Conservation (phyloP, 2,329 filamentous ascomycete genomes). For the Paradendryphiella salina region DNA sequence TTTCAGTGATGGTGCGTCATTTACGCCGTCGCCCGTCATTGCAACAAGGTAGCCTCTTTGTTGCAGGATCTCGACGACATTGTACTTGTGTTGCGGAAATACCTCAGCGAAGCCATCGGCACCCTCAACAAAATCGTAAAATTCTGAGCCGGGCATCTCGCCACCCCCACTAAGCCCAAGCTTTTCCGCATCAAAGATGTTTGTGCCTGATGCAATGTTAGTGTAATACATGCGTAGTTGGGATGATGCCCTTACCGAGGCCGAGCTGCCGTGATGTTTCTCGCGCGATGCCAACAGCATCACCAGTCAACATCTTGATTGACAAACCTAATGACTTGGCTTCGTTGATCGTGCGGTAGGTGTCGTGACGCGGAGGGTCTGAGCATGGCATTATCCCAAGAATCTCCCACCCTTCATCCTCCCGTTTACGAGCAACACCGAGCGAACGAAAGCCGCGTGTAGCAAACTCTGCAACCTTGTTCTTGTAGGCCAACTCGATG, state of each 20-base stretch:
- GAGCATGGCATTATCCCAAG: constrained; percentile 94
- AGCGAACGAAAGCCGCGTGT: constrained; percentile 93
- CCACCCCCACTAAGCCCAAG: constrained; percentile 87
- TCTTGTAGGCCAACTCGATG: constrained; percentile 83
- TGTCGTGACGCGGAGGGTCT: constrained; percentile 88
- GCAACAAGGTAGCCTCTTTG: constrained; percentile 91
- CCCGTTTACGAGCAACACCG: constrained; percentile 88
- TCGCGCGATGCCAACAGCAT: constrained; percentile 88
- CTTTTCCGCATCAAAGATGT: constrained; percentile 91
- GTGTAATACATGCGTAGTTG: background rate
- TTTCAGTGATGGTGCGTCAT: constrained; percentile 89
- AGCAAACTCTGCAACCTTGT: constrained; percentile 88
- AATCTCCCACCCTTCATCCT: constrained; percentile 81
- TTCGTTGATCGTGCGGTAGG: constrained; percentile 85
- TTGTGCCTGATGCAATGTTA: constrained; percentile 60
- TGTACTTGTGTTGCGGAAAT: constrained; percentile 94
- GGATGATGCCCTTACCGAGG: constrained; percentile 55
- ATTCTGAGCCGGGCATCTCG: constrained; percentile 90
- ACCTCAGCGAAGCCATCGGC: constrained; percentile 94
- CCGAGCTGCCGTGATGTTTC: constrained; percentile 90
- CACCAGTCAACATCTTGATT: constrained; percentile 96
- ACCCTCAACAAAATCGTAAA: constrained; percentile 94
- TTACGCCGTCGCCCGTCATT: constrained; percentile 96
- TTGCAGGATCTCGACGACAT: constrained; percentile 90
- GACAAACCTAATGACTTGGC: constrained; percentile 84